phyloP scores from a whole-genome alignment of 202 grass and related monocot species.

The Panicum virgatum region DNA sequence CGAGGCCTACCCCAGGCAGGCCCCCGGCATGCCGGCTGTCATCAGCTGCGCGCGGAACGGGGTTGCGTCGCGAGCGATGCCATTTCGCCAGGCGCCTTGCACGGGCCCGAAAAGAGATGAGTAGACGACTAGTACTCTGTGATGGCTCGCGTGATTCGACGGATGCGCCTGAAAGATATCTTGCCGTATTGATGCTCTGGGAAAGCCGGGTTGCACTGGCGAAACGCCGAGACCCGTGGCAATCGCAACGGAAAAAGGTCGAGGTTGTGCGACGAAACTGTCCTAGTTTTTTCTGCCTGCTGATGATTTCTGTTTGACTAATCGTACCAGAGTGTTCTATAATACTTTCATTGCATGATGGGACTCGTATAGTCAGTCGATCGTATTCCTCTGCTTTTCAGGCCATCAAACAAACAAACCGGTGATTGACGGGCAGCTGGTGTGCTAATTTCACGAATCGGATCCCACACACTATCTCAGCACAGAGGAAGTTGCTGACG shows the following conservation, averaged over 20 bases:
- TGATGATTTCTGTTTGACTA: background rate
- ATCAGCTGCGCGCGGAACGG: too few relatives aligned
- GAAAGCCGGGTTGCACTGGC: background rate
- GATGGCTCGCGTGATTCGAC: conserved; percentile 4
- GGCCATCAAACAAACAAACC: background rate
- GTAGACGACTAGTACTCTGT: background rate
- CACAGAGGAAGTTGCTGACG: background rate
- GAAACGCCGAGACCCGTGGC: background rate
- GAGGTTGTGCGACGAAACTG: background rate
- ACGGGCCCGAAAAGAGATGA: background rate
- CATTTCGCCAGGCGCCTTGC: background rate
- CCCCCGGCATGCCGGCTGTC: background rate
- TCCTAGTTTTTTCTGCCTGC: background rate
- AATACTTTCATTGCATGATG: background rate
- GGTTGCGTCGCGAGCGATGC: background rate
- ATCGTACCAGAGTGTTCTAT: background rate
- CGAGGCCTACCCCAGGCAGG: too few relatives aligned
- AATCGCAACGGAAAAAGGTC: background rate
- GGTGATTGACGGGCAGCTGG: background rate
- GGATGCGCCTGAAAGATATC: conserved; percentile 1
- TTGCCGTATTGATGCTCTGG: background rate
- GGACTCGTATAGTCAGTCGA: background rate
- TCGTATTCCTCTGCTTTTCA: background rate
- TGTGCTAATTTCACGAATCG: background rate
- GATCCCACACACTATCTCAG: background rate